phyloP scores from a whole-genome alignment of 495 filamentous ascomycete genomes.

The Clohesyomyces aquaticus region DNA sequence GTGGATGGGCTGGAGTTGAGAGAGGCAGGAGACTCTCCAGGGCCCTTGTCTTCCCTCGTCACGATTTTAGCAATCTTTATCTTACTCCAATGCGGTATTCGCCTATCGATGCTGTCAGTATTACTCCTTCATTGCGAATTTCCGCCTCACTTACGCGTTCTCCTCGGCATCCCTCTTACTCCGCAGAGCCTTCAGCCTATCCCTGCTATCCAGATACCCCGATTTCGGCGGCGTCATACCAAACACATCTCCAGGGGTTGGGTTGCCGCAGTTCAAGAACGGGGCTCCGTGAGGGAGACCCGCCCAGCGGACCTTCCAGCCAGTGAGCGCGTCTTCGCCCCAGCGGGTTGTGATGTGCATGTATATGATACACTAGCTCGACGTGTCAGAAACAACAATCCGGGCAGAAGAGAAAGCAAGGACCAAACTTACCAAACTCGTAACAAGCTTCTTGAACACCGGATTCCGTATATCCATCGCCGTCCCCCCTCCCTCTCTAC shows the following conservation, averaged over 20 bases:
- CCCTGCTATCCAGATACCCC: slow-evolving; percentile 3
- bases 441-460: background rate
- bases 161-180: slow-evolving; percentile 9
- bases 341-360: slow-evolving; percentile 9
- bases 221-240: slow-evolving; percentile 1
- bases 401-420: background rate
- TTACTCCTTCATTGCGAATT: background rate
- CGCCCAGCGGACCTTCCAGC: background rate
- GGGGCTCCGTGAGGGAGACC: background rate
- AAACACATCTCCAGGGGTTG: background rate
- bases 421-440: slow-evolving; percentile 2
- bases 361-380: slow-evolving; percentile 2
- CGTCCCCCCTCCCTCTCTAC: no score
- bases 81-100: no score
- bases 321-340: background rate
- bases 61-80: no score
- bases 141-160: slow-evolving; percentile 1
- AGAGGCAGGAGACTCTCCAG: no score
- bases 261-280: background rate
- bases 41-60: no score
- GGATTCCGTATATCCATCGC: slow-evolving; percentile 3
- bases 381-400: background rate
- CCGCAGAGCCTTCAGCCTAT: background rate
- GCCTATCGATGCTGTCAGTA: background rate
- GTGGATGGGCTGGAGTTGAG: no score